Conservation (phyloP, 768 basidiomycete species). For the Rhodotorula babjevae region DNA sequence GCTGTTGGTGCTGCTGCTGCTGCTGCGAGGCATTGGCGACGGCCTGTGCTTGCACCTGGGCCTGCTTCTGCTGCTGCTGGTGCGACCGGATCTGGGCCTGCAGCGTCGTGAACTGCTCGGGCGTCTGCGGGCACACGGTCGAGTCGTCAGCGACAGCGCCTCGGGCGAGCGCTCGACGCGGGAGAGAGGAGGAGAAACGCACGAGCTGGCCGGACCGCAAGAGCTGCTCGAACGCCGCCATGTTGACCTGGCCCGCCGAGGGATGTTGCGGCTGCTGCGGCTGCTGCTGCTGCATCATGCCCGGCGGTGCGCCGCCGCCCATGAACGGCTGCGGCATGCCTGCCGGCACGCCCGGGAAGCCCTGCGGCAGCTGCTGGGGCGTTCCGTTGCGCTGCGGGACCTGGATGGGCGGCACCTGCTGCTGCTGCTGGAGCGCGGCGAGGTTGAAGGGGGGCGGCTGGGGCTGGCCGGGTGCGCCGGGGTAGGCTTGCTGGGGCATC, state of each 20-base stretch:
- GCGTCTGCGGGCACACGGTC: neutral
- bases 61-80: constrained; percentile 15
- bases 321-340: constrained; percentile 7
- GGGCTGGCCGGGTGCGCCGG: neutral
- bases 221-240: constrained; percentile 29
- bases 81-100: constrained; percentile 16
- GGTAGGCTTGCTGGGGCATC: neutral
- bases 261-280: neutral
- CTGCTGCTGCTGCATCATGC: neutral
- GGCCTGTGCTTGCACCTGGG: neutral
- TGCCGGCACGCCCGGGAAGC: neutral
- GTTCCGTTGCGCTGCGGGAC: neutral
- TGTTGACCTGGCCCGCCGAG: constrained; percentile 7
- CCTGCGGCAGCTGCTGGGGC: constrained; percentile 7
- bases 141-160: neutral
- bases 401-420: neutral
- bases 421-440: constrained; percentile 17
- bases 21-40: constrained; percentile 2
- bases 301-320: neutral
- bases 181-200: neutral
- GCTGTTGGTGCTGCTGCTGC: constrained; percentile 17
- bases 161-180: no score
- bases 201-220: constrained; percentile 24
- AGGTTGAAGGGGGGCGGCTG: constrained; percentile 17
- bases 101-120: constrained; percentile 16